phyloP scores from a whole-genome alignment of 2,329 filamentous ascomycete species.

The Trichophyton rubrum region DNA sequence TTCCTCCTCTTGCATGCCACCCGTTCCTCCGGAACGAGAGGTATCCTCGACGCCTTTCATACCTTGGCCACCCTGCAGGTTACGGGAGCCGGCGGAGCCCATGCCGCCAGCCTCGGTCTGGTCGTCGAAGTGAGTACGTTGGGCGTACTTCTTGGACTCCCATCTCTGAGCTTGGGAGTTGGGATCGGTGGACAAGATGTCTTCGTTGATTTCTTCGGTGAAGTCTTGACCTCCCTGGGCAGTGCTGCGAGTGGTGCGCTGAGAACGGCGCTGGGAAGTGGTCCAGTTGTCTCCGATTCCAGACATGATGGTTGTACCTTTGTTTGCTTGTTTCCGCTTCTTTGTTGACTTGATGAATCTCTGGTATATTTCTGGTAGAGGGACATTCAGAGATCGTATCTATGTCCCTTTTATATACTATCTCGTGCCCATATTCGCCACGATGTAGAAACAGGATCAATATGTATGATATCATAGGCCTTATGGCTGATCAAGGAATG shows the following conservation, averaged over 20 bases:
- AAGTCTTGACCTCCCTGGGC: constrained; percentile 6
- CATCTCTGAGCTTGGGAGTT: constrained; percentile 5
- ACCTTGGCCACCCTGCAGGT: background rate
- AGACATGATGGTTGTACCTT: constrained; percentile 8
- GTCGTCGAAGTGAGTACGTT: background rate
- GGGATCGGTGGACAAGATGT: background rate
- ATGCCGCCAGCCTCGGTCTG: background rate
- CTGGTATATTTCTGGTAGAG: background rate
- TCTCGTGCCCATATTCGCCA: background rate
- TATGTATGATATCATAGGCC: background rate
- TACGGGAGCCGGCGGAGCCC: background rate
- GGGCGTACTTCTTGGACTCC: constrained; percentile 6
- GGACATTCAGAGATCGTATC: background rate
- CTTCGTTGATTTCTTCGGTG: constrained; percentile 3
- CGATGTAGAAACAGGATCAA: background rate
- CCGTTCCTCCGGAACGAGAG: background rate
- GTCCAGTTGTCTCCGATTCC: constrained; percentile 9
- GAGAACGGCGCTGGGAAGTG: constrained; percentile 6
- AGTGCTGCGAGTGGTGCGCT: background rate
- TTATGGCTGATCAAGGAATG: background rate
- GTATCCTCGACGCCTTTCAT: background rate
- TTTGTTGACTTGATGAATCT: background rate
- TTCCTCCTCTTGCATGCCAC: constrained; percentile 1
- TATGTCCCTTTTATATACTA: background rate
- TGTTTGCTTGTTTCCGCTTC: background rate